Evolutionary conservation across 139 green algal genomes (phyloP).

Genomic region (Volvox africanus): DNA sequence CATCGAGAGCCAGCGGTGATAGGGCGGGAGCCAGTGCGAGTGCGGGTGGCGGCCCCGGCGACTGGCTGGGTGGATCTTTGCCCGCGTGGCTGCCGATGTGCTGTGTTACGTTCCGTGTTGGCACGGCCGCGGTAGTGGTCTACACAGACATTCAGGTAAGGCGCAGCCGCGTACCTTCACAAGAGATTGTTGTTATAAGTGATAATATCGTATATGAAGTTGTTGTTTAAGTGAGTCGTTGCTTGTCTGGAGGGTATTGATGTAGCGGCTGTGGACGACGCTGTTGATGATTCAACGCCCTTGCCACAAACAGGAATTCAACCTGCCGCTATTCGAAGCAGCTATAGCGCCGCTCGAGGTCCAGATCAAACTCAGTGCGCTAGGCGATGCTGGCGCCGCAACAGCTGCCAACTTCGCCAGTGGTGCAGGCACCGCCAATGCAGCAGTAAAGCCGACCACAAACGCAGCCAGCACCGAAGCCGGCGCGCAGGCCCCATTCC

Average conservation of each 20-base stretch:
- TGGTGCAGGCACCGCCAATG: not conserved
- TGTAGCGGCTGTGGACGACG: too few relatives aligned
- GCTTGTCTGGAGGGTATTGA: too few relatives aligned
- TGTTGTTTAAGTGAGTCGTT: too few relatives aligned
- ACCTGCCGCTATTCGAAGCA: conserved; percentile 40
- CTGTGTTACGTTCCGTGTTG: conserved; percentile 13
- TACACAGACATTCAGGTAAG: conserved; percentile 40
- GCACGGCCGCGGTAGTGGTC: conserved; percentile 34
- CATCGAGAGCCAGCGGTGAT: not conserved
- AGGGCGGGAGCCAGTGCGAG: not conserved
- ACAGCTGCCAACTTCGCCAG: not conserved
- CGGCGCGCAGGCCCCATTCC: not conserved
- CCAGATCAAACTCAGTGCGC: conserved; percentile 17
- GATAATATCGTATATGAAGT: too few relatives aligned
- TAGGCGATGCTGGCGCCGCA: not conserved
- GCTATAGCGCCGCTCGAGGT: conserved; percentile 26
- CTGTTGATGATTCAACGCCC: too few relatives aligned
- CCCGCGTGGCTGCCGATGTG: conserved; percentile 40
- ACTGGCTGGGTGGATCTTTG: not conserved
- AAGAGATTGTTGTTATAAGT: too few relatives aligned
- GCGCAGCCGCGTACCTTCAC: not conserved
- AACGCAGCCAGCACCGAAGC: not conserved
- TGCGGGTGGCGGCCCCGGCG: not conserved
- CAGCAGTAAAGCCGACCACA: too few relatives aligned
- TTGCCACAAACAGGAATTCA: not conserved